These are phyloP conservation scores for Candida verbasci DNA, from an alignment of 805 yeast species.

Conservation along the genomic window DNA sequence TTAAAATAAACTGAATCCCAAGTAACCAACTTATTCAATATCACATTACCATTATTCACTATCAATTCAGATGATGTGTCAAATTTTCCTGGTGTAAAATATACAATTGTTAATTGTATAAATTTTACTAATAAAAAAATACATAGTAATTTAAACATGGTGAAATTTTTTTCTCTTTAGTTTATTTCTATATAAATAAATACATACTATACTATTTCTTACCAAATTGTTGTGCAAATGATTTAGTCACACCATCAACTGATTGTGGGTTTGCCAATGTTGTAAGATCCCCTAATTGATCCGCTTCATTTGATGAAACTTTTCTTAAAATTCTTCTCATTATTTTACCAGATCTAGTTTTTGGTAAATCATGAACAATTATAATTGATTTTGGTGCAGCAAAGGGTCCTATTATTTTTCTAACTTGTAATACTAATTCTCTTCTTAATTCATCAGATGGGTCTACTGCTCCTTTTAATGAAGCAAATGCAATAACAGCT, in stretches of 20 bases:
- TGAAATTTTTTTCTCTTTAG: background rate
- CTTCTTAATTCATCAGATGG: too few species aligned
- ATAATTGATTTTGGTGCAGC: slow-evolving; percentile 78
- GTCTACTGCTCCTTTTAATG: slow-evolving; percentile 55
- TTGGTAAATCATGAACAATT: slow-evolving; percentile 73
- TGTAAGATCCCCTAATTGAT: slow-evolving; percentile 75
- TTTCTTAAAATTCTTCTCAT: slow-evolving; percentile 85
- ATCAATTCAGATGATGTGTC: slow-evolving; percentile 45
- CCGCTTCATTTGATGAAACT: slow-evolving; percentile 69
- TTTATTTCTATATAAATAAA: slow-evolving; percentile 1
- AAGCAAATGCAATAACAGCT: slow-evolving; percentile 79
- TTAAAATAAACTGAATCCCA: slow-evolving; percentile 88
- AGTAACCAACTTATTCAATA: slow-evolving; percentile 52
- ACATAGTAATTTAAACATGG: slow-evolving; percentile 4
- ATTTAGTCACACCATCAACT: slow-evolving; percentile 59
- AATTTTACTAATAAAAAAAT: slow-evolving; percentile 29
- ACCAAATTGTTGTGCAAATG: slow-evolving; percentile 36
- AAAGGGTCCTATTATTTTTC: slow-evolving; percentile 80
- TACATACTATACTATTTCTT: slow-evolving; percentile 24
- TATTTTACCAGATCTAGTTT: slow-evolving; percentile 82
- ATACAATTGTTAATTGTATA: slow-evolving; percentile 34
- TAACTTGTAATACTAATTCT: slow-evolving; percentile 62
- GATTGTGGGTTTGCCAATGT: slow-evolving; percentile 75
- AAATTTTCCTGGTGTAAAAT: slow-evolving; percentile 40
- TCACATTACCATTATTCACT: slow-evolving; percentile 11